These are phyloP conservation scores for Globisporangium nagaii DNA, from an alignment of 352 stramenopile genomes.

Conservation along the genomic window DNA sequence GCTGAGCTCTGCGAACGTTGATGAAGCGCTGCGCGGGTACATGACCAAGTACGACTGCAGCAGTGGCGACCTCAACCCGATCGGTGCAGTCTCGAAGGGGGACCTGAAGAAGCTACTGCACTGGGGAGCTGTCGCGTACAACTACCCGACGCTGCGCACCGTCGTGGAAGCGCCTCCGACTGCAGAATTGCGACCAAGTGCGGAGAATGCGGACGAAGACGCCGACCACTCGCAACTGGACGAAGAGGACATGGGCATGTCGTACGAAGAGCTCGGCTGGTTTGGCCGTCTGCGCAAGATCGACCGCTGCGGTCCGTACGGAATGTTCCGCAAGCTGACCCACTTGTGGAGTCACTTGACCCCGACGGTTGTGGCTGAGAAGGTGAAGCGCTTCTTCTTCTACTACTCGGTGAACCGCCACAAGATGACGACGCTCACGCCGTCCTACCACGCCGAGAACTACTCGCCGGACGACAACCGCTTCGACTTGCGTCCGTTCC, in stretches of 20 bases:
- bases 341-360: slow-evolving; percentile 86
- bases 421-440: slow-evolving; percentile 99
- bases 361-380: slow-evolving; percentile 70
- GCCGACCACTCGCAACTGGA: slow-evolving; percentile 93
- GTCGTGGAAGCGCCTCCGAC: slow-evolving; percentile 94
- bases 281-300: slow-evolving; percentile 97
- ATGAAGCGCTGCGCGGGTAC: slow-evolving; percentile 97
- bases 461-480: slow-evolving; percentile 99
- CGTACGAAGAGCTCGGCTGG: slow-evolving; percentile 95
- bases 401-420: slow-evolving; percentile 98
- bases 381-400: slow-evolving; percentile 97
- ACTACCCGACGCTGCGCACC: slow-evolving; percentile 86
- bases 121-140: slow-evolving; percentile 89
- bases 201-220: slow-evolving; percentile 49
- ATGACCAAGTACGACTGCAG: slow-evolving; percentile 99
- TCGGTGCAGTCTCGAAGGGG: slow-evolving; percentile 93
- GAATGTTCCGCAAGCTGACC: slow-evolving; percentile 90
- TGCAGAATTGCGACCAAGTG: slow-evolving; percentile 93
- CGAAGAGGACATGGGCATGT: slow-evolving; percentile 99
- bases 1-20: slow-evolving; percentile 96
- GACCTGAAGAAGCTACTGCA: slow-evolving; percentile 96
- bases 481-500: slow-evolving; percentile 97
- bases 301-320: slow-evolving; percentile 91
- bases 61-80: slow-evolving; percentile 97
- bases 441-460: slow-evolving; percentile 97